phyloP scores from a whole-genome alignment of 768 basidiomycete genomes.

The Phaffia tasmanica region DNA sequence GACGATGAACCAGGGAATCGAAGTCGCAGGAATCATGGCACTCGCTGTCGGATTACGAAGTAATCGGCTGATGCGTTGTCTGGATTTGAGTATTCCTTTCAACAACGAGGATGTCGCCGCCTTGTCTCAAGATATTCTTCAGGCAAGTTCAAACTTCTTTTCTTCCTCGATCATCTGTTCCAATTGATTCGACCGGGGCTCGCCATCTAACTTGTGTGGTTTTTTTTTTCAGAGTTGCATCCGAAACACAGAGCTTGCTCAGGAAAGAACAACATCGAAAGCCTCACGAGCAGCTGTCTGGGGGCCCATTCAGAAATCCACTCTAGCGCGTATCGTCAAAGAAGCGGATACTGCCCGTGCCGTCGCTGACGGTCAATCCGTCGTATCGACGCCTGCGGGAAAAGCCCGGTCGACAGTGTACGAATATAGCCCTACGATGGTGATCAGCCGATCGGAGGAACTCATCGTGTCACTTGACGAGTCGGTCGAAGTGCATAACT shows the following conservation, averaged over 20 bases:
- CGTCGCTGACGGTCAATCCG: conserved; percentile 32
- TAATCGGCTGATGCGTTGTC: conserved; percentile 76
- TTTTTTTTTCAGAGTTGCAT: conserved; percentile 51
- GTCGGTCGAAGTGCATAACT: conserved; percentile 12
- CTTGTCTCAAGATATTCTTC: conserved; percentile 79
- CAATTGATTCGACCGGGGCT: background rate
- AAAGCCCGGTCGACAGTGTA: conserved; percentile 32
- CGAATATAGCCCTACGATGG: conserved; percentile 34
- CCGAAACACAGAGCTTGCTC: conserved; percentile 78
- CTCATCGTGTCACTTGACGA: conserved; percentile 23
- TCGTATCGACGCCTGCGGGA: conserved; percentile 33
- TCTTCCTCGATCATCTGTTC: background rate
- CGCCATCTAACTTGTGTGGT: background rate
- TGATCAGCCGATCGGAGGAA: conserved; percentile 32
- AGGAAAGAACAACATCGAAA: conserved; percentile 38
- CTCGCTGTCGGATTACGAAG: conserved; percentile 68
- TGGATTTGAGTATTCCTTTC: conserved; percentile 85
- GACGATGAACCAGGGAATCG: conserved; percentile 60
- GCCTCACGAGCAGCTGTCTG: conserved; percentile 49
- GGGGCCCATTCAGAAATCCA: conserved; percentile 36
- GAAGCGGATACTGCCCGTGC: conserved; percentile 35
- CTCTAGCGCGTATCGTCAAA: conserved; percentile 38
- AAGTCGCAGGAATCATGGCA: conserved; percentile 86
- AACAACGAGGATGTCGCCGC: conserved; percentile 44
- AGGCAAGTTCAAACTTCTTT: conserved; percentile 32